Evolutionary conservation across 192 early-diverging fungal species (phyloP), one percentile per base, ranked within the genome.

Genomic region (Spinellus fusiger): DNA sequence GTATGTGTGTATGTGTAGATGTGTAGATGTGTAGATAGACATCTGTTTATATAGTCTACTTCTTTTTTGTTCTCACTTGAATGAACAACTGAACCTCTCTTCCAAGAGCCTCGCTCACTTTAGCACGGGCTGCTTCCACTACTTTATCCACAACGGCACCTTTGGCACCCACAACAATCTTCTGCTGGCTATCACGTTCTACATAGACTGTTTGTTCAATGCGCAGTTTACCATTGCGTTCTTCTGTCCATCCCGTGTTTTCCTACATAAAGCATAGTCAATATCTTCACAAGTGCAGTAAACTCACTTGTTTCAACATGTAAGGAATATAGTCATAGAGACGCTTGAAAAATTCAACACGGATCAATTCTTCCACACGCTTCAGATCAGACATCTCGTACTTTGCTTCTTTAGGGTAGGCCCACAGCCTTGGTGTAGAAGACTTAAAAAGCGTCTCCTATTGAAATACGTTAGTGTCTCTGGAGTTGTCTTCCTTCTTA

Each of bases 171-270:
- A 81, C 74, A 15, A 84, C 69, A 37, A 84, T 84, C 63, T 79
- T 84, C 61, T 79, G 70, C 57, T 68, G 81, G 35, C 73, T 74
- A 7, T 68, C 68, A 18, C 74, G 61, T n/a, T 83, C 81, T 0
- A 83, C 79, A 38, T 74, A 53, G 4, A 85, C 58, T 18, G 73
- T 67, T 49, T 85, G 81, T 29, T 83, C 81, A 46, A 85, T 85
- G 38, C 77, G 64, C 16, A 83, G 54, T 18, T 61, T 51, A 34
- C 71, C 66, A 31, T 77, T 69, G 32, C 57, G 54, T 0, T 76
- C 22, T 27, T 75, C 72, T 1, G 75, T 81, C 83, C 81, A 83
- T 7, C 81, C 77, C 6, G 75, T 61, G 52, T 85, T 85, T 25
- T 77, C 76, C 54, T 81, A 62, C 29, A 49, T 9, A 49, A 51